Percentiles rank a stretch among this genome's conserved stretches.
These are phyloP conservation scores for Phaeosphaeriaceae sp. DNA, from an alignment of 2,329 filamentous ascomycete genomes.

Conservation along the genomic window DNA sequence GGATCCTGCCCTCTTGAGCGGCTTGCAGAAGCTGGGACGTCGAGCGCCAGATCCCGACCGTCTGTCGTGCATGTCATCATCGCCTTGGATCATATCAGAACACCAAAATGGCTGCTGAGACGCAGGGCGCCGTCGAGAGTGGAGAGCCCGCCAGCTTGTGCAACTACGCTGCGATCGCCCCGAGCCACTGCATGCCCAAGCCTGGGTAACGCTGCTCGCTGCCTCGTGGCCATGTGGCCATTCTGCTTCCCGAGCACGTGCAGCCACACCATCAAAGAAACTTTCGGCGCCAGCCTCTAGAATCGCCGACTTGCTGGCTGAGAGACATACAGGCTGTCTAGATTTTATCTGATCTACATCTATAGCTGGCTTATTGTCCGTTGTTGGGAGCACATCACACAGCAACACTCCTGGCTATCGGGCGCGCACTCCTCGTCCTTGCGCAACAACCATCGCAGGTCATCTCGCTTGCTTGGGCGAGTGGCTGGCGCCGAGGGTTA, in stretches of 20 bases:
- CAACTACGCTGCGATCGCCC: constrained; percentile 26
- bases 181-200: constrained; percentile 21
- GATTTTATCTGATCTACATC: neutral
- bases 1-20: neutral
- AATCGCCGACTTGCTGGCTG: neutral
- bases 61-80: constrained; percentile 22
- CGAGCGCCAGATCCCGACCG: neutral
- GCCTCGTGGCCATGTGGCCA: neutral
- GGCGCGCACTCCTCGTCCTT: constrained; percentile 8
- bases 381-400: neutral
- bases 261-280: constrained; percentile 3
- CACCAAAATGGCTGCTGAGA: constrained; percentile 6
- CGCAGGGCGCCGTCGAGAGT: constrained; percentile 26
- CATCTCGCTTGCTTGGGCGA: constrained; percentile 20
- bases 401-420: constrained; percentile 10
- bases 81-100: constrained; percentile 10
- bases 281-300: constrained; percentile 11
- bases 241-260: neutral
- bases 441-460: constrained; percentile 11
- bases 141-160: constrained; percentile 27
- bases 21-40: constrained; percentile 1
- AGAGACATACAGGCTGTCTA: neutral
- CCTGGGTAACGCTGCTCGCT: neutral
- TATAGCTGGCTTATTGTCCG: constrained; percentile 15
- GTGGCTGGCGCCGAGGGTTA: constrained; percentile 17